A percentile compares a stretch with the other conserved stretches of the same genome.
Evolutionary conservation across 257 asterid genomes (phyloP).

Genomic region (Plantago elongata): DNA sequence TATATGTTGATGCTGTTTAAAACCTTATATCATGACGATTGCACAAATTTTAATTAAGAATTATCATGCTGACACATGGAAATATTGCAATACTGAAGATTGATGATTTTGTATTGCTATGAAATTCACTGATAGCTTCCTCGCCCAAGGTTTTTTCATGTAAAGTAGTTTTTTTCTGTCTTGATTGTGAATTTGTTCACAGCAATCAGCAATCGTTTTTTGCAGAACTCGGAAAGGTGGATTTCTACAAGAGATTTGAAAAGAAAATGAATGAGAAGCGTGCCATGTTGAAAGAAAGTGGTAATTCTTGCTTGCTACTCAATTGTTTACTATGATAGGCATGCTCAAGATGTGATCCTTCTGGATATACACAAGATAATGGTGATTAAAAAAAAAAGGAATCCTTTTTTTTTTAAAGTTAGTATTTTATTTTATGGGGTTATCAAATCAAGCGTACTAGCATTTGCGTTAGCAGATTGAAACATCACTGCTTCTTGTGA

Average conservation of each 20-base stretch:
- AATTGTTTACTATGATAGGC: background rate
- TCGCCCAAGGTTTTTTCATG: constrained; percentile 1
- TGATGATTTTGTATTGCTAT: constrained; percentile 12
- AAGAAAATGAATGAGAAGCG: constrained; percentile 86
- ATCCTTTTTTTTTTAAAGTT: background rate
- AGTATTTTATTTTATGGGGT: background rate
- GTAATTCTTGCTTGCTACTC: constrained; percentile 33
- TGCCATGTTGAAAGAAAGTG: constrained; percentile 70
- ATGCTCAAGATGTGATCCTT: background rate
- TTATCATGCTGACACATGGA: background rate
- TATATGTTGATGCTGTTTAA: too few species aligned
- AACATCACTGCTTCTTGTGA: background rate
- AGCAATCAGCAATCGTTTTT: constrained; percentile 24
- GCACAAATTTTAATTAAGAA: constrained; percentile 9
- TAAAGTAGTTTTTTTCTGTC: too few species aligned
- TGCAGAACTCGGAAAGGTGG: constrained; percentile 77
- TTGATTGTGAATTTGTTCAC: constrained; percentile 7
- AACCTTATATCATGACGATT: background rate
- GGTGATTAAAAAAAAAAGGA: background rate
- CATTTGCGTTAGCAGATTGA: background rate
- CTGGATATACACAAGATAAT: constrained; percentile 3
- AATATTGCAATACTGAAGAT: background rate
- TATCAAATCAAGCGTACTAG: background rate
- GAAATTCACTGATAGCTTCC: constrained; percentile 8
- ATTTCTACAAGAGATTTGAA: constrained; percentile 74